Conservation (phyloP, 495 filamentous ascomycete species). For the Pyrenula aspistea region DNA sequence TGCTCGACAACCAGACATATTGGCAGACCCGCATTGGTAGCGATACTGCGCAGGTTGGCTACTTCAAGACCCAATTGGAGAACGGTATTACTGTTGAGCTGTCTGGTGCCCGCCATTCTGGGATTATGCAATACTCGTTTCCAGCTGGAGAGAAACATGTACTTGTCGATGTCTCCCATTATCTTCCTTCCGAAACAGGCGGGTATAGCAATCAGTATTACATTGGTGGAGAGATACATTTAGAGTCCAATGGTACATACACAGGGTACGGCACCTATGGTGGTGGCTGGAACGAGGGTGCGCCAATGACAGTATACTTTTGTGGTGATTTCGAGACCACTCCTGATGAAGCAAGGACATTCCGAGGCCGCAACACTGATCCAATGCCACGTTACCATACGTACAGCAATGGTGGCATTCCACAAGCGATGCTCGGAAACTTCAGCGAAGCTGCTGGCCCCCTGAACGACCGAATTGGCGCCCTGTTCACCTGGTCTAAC, state of each 20-base stretch:
- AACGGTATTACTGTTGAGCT: slow-evolving; percentile 47
- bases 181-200: slow-evolving; percentile 49
- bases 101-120: slow-evolving; percentile 47
- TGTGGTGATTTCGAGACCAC: slow-evolving; percentile 47
- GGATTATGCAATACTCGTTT: slow-evolving; percentile 53
- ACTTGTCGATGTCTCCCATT: slow-evolving; percentile 63
- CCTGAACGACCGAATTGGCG: slow-evolving; percentile 15
- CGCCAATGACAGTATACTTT: slow-evolving; percentile 55
- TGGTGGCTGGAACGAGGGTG: slow-evolving; percentile 47
- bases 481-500: slow-evolving; percentile 21
- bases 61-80: slow-evolving; percentile 44
- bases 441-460: not conserved
- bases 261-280: slow-evolving; percentile 54
- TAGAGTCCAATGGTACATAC: slow-evolving; percentile 38
- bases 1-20: slow-evolving; percentile 31
- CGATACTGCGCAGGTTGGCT: slow-evolving; percentile 48
- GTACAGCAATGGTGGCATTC: slow-evolving; percentile 15
- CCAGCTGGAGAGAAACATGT: slow-evolving; percentile 22
- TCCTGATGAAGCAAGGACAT: slow-evolving; percentile 30
- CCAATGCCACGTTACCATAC: slow-evolving; percentile 20
- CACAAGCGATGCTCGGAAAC: slow-evolving; percentile 15
- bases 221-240: slow-evolving; percentile 48
- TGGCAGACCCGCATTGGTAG: slow-evolving; percentile 25
- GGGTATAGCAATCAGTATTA: slow-evolving; percentile 51
- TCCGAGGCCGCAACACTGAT: slow-evolving; percentile 35